Evolutionary conservation across 2,329 filamentous ascomycete genomes (phyloP), one percentile per base, ranked within the genome.

Genomic region (Botrytis paeoniae): DNA sequence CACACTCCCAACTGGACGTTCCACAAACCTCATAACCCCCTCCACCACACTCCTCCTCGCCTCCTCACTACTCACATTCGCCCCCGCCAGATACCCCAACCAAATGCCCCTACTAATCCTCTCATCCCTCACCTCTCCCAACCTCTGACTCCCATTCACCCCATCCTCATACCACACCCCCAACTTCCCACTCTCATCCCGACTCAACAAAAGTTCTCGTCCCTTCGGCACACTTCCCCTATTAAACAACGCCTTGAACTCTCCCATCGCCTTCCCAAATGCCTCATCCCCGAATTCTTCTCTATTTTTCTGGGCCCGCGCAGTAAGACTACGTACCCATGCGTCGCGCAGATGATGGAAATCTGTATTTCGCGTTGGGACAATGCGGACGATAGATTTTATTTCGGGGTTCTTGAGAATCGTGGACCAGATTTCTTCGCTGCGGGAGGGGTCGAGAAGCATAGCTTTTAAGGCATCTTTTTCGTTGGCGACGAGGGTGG

Each of bases 261-360:
- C 87, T 76, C 88, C 88, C 83, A 98, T 88, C 0, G 92, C 88
- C 22, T 85, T 81, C 22, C 93, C 93, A 79, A 98, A 98, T 0
- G 84, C 85, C 75, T 96, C 93, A 77, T 95, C 92, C 37, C 88
- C 86, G 81, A 89, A 86, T 1, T 83, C 82, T 48, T 84, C 83
- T n/a, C 62, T 63, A 25, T 75, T 51, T 35, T 86, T 85, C 75
- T 90, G 86, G 3, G 92, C 91, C 48, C 92, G 89, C 14, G 89
- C 91, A 71, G 93, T 92, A 76, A 99, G 92, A 35, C 93, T 92
- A 9, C 94, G 89, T 74, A 98, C 93, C 85, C 95, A 97, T 1
- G 93, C 96, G 80, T 99, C 96, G 59, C 95, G 89, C 75, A 99
- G 83, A 82, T 99, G 96, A 76, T 91, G 89, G 82, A 98, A 98